Base-by-base conservation (phyloP, 1,284 basidiomycete species). In the Ganoderma boninense region DNA sequence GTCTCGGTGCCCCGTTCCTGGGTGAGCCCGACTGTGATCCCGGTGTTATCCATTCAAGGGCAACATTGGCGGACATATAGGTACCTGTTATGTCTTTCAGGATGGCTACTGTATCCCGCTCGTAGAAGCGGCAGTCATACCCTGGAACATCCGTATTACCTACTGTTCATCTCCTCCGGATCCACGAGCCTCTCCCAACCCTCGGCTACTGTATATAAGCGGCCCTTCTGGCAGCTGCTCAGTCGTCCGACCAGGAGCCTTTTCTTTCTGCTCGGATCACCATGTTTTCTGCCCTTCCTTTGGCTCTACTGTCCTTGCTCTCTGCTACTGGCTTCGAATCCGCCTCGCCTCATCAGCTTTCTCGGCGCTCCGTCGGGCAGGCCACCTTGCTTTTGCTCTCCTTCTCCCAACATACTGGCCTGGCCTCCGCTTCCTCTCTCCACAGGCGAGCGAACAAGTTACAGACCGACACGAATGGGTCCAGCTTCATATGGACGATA, bases 401-500 rank as follows among this genome's bases (percentile, higher is more conserved):
- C 10, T 62, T 77, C 11, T 35, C 71, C 14, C 66, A 65, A 14
- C 43, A 69, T 62, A 66, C 68, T 6, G 26, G 43, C 14, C 49
- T 42, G 23, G 64, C 74, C 16, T 64, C 68, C 7, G 77, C 75
- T 13, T 59, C 70, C 13, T 67, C 69, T 10, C 46, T 77, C 2
- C 71, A 75, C 54, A 73, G 69, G 62, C 75, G 77, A 57, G 49
- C 72, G 16, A 76, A 54, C 42, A 74, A 70, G 29, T 66, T 77
- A 26, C 78, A 81, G 66, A 76, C 71, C 13, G 77, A 73, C 10
- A 42, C 75, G 8, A 79, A 82, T 57, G 77, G 77, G 4, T 66
- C 77, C 20, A 78, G 66, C 26, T 79, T 78, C 66, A 69, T 83
- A n/a, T 83, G 82, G 82, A 76, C 80, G n/a, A 76, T 83, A 20